These are phyloP conservation scores for Lactarius pseudohatsudake DNA, from an alignment of 768 basidiomycete genomes.

Conservation along the genomic window DNA sequence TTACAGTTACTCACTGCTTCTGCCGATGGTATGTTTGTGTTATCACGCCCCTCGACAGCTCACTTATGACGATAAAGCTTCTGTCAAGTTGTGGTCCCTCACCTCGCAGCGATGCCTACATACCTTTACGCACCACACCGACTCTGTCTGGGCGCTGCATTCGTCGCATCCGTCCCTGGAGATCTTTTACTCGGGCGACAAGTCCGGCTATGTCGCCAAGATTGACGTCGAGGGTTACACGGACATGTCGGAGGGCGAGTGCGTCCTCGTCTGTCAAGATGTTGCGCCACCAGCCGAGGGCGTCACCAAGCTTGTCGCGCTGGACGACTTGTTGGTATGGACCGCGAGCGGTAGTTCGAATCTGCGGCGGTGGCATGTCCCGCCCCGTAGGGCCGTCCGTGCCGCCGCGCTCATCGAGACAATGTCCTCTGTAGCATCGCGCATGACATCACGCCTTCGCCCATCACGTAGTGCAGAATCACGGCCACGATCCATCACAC, in stretches of 20 bases:
- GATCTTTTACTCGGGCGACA: slow-evolving; percentile 93
- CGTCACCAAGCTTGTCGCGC: slow-evolving; percentile 77
- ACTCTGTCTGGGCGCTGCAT: slow-evolving; percentile 91
- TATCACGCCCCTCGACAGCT: background rate
- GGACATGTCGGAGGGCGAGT: slow-evolving; percentile 87
- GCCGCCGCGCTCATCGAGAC: slow-evolving; percentile 29
- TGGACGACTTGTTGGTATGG: slow-evolving; percentile 88
- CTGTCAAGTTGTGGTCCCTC: slow-evolving; percentile 94
- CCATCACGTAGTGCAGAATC: slow-evolving; percentile 26
- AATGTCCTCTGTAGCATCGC: slow-evolving; percentile 1
- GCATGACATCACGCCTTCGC: slow-evolving; percentile 10
- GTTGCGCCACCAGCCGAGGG: slow-evolving; percentile 50
- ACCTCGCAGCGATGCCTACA: slow-evolving; percentile 86
- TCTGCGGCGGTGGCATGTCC: slow-evolving; percentile 79
- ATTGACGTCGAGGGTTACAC: slow-evolving; percentile 85
- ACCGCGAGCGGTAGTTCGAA: slow-evolving; percentile 83
- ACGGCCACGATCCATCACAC: slow-evolving; percentile 24
- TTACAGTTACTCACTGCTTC: slow-evolving; percentile 78
- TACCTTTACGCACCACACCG: slow-evolving; percentile 93
- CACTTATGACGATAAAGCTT: slow-evolving; percentile 43
- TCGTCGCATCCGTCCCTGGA: slow-evolving; percentile 85
- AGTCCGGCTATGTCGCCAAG: slow-evolving; percentile 83
- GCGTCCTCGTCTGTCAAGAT: slow-evolving; percentile 76
- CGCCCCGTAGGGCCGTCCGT: slow-evolving; percentile 46
- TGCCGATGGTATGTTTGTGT: slow-evolving; percentile 55